These are phyloP conservation scores for Platanus orientalis DNA, from an alignment of 164 flowering plant genomes.

Conservation along the genomic window DNA sequence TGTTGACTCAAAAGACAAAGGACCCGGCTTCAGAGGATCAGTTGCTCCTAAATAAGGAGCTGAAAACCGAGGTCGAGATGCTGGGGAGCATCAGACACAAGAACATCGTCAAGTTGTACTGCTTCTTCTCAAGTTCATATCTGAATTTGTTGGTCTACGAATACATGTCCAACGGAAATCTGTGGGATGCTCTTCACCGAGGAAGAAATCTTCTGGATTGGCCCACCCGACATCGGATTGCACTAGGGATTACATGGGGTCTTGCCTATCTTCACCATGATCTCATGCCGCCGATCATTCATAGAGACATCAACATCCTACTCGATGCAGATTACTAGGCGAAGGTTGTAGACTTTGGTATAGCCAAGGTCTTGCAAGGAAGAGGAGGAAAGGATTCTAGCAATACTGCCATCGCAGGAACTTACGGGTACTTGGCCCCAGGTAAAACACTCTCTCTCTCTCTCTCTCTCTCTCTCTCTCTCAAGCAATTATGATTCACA, in stretches of 20 bases:
- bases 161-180: conserved; percentile 93
- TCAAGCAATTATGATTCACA: too few species aligned
- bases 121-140: conserved; percentile 68
- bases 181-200: conserved; percentile 83
- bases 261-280: conserved; percentile 94
- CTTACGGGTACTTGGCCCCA: too few species aligned
- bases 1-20: conserved; percentile 58
- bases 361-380: too few species aligned
- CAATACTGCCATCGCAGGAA: too few species aligned
- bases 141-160: conserved; percentile 78
- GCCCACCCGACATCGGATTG: conserved; percentile 80
- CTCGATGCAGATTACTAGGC: too few species aligned
- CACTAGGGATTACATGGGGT: conserved; percentile 76
- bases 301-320: conserved; percentile 93
- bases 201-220: conserved; percentile 61
- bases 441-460: too few species aligned
- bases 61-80: conserved; percentile 90
- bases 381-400: too few species aligned
- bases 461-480: too few species aligned
- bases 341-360: too few species aligned
- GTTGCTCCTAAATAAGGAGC: conserved; percentile 44
- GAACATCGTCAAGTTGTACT: conserved; percentile 82
- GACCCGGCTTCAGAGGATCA: conserved; percentile 45
- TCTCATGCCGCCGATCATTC: conserved; percentile 70
- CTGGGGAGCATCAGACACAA: conserved; percentile 92